Percentiles rank a stretch among this genome's conserved stretches.
Conservation (phyloP, 768 basidiomycete species). For the Lactarius hengduanensis region DNA sequence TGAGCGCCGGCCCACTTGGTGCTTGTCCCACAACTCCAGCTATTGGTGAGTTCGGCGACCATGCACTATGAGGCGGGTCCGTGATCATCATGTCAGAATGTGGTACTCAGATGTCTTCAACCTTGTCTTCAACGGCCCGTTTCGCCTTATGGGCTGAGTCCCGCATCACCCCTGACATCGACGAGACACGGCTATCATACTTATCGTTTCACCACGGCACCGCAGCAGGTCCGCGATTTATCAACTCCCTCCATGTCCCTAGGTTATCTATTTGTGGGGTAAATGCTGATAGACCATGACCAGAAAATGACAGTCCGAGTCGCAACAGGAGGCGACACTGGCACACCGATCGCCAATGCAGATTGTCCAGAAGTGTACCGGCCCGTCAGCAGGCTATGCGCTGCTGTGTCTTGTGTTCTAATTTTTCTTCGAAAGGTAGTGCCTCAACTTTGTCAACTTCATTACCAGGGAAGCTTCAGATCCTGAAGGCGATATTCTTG, state of each 20-base stretch:
- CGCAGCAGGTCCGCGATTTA: neutral
- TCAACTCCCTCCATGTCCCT: neutral
- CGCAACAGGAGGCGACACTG: neutral
- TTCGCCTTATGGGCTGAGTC: neutral
- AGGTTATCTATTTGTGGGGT: neutral
- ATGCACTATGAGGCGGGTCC: neutral
- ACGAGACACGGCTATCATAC: neutral
- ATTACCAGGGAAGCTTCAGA: neutral
- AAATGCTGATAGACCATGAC: neutral
- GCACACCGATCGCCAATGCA: neutral
- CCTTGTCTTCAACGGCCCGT: neutral
- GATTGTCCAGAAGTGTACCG: neutral
- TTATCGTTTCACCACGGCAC: neutral
- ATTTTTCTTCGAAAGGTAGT: neutral
- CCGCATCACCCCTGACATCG: neutral
- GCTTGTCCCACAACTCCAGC: neutral
- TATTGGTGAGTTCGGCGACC: neutral
- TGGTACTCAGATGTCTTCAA: neutral
- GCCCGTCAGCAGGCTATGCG: neutral
- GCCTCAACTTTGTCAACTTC: neutral
- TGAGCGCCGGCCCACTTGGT: neutral
- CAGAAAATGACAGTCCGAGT: neutral
- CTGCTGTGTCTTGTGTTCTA: neutral
- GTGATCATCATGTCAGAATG: neutral
- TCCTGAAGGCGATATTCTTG: neutral